A percentile compares a stretch with the other conserved stretches of the same genome.
These are phyloP conservation scores for Mycena amicta DNA, from an alignment of 768 basidiomycete genomes.

Conservation along the genomic window DNA sequence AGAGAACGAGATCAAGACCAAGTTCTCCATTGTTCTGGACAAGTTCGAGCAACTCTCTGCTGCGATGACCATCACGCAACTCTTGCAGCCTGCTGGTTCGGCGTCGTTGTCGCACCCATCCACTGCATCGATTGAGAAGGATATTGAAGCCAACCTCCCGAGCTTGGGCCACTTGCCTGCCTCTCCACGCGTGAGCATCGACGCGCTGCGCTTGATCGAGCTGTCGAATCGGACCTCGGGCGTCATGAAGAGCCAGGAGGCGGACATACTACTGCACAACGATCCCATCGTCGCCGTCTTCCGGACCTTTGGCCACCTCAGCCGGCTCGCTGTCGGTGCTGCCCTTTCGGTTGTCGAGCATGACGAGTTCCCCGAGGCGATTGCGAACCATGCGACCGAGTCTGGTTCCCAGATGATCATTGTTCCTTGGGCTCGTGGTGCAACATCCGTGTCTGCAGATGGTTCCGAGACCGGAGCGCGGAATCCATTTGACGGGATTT, in stretches of 20 bases:
- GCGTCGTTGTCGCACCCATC: constrained; percentile 1
- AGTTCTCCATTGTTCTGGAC: constrained; percentile 77
- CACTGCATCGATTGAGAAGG: constrained; percentile 32
- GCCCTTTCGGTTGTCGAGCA: constrained; percentile 76
- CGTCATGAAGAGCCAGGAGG: constrained; percentile 78
- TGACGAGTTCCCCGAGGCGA: constrained; percentile 69
- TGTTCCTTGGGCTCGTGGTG: constrained; percentile 76
- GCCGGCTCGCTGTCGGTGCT: constrained; percentile 64
- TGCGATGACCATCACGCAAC: constrained; percentile 79
- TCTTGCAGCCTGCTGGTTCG: constrained; percentile 51
- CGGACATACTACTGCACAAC: constrained; percentile 65
- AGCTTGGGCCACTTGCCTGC: background rate
- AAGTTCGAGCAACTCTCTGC: constrained; percentile 80
- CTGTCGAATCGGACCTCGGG: constrained; percentile 87
- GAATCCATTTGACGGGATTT: constrained; percentile 81
- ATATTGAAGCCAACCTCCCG: constrained; percentile 24
- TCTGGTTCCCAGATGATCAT: constrained; percentile 73
- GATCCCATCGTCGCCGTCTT: constrained; percentile 77
- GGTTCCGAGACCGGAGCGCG: constrained; percentile 32
- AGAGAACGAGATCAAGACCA: constrained; percentile 51
- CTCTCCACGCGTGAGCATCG: constrained; percentile 45
- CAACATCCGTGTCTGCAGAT: constrained; percentile 31
- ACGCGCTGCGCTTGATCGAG: constrained; percentile 88
- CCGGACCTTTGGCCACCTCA: constrained; percentile 76
- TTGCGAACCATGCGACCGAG: constrained; percentile 61